Evolutionary conservation across 2,329 filamentous ascomycete genomes (phyloP).

Genomic region (Pyrenophora seminiperda): DNA sequence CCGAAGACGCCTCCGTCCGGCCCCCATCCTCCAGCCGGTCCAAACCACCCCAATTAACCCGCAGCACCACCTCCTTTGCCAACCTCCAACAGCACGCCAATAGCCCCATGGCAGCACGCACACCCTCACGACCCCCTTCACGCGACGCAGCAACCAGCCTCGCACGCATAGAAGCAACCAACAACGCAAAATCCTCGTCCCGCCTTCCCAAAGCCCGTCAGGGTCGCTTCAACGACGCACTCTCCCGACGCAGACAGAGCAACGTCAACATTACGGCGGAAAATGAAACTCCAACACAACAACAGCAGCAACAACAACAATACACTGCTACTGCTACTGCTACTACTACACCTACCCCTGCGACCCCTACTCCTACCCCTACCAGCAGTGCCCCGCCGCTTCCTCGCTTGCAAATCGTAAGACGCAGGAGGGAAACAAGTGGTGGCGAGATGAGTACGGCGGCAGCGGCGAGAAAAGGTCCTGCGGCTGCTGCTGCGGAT

Average conservation of each 20-base stretch:
- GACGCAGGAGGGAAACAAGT: slow-evolving; percentile 43
- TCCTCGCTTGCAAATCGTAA: slow-evolving; percentile 41
- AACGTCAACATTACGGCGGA: slow-evolving; percentile 25
- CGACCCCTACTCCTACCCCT: neutral
- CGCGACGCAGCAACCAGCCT: slow-evolving; percentile 37
- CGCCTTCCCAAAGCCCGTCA: slow-evolving; percentile 43
- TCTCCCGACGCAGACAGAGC: slow-evolving; percentile 33
- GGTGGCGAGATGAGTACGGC: slow-evolving; percentile 45
- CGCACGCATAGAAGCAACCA: slow-evolving; percentile 32
- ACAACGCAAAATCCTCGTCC: slow-evolving; percentile 19
- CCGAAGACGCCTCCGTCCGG: slow-evolving; percentile 33
- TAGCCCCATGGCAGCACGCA: slow-evolving; percentile 25
- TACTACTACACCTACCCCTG: neutral
- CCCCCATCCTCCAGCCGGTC: slow-evolving; percentile 26
- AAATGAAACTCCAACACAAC: slow-evolving; percentile 24
- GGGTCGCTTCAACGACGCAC: slow-evolving; percentile 37
- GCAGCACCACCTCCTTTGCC: slow-evolving; percentile 36
- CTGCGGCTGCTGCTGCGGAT: slow-evolving; percentile 13
- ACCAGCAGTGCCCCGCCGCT: slow-evolving; percentile 25
- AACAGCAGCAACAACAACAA: too few species aligned
- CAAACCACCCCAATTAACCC: slow-evolving; percentile 30
- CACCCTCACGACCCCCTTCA: slow-evolving; percentile 33
- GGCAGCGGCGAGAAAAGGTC: slow-evolving; percentile 38
- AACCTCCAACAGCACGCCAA: slow-evolving; percentile 20
- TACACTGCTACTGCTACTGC: neutral